Evolutionary conservation across 208 protist species (phyloP).

Genomic region (Trypanosoma mega): DNA sequence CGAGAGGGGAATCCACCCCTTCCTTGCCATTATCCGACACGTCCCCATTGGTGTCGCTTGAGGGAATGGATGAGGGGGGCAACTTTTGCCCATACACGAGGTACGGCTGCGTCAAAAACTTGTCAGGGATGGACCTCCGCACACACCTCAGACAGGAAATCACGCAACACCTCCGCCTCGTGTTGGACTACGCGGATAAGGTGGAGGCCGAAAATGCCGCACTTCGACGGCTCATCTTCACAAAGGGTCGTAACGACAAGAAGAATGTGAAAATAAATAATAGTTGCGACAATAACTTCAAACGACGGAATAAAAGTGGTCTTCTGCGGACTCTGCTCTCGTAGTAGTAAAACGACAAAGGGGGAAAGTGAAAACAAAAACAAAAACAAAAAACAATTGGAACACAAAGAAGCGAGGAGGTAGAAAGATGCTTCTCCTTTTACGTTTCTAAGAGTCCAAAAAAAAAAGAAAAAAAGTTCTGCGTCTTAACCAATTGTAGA

Average conservation of each 20-base stretch:
- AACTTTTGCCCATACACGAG: slow-evolving; percentile 61
- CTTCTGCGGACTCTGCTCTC: too few relatives aligned
- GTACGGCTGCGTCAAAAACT: slow-evolving; percentile 58
- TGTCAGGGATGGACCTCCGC: slow-evolving; percentile 42
- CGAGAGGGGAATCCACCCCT: background rate
- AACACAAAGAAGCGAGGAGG: too few relatives aligned
- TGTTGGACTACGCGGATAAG: slow-evolving; percentile 67
- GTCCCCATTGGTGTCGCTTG: slow-evolving; percentile 1
- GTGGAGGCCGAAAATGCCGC: slow-evolving; percentile 69
- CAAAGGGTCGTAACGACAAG: background rate
- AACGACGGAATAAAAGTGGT: too few relatives aligned
- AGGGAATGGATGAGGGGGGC: background rate
- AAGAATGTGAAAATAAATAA: background rate
- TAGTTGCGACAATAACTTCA: too few relatives aligned
- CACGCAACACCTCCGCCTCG: slow-evolving; percentile 58
- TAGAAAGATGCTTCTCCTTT: too few relatives aligned
- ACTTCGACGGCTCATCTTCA: slow-evolving; percentile 54
- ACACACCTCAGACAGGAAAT: slow-evolving; percentile 56
- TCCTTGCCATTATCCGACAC: background rate
- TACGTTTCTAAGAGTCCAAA: too few relatives aligned
- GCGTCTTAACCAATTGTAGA: too few relatives aligned
- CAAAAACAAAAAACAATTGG: too few relatives aligned
- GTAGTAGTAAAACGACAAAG: too few relatives aligned
- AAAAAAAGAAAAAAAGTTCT: too few relatives aligned
- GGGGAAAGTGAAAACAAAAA: too few relatives aligned